Evolutionary conservation across 805 yeast species (phyloP), one percentile per base, ranked within the genome.

Genomic region (Candida chauliodis): DNA sequence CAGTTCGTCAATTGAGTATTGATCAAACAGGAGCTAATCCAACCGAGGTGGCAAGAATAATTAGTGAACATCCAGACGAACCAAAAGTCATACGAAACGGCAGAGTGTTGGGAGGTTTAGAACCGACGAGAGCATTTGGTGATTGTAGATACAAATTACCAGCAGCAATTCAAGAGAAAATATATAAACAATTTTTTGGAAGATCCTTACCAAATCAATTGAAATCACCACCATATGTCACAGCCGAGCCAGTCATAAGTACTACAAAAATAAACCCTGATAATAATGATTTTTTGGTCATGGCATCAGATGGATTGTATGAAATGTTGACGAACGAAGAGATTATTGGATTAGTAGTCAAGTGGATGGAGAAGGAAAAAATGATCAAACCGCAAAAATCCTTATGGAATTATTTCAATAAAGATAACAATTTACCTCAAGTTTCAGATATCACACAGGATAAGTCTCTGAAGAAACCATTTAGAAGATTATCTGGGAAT

Each of bases 91-190:
- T 91, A 24, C 73, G 84, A 47, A 78, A 86, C 45, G 99, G 98
- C 4, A 78, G 99, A 52, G 85, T 93, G 8, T 71, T 93, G 48
- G 99, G 99, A 0, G 79, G 93, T 8, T 73, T 93, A 45, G 98
- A 93, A 61, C 99, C 99, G 10, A 79, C 96, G 0, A 73, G 99
- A 52, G 95, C 98, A 1, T 93, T 93, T 69, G 99, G 99, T 34
- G 99, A 93, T 60, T 95, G 96, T 42, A 76, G 96, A 44, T 93
- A 88, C 57, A 93, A 93, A 56, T 75, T 95, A 71, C 78, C 89
- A 56, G 81, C 50, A 44, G 78, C 81, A 16, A 74, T 87, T 40
- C 97, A 95, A 52, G 82, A 82, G 34, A 65, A 73, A 41, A 72
- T 85, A 17, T 81, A 86, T 49, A 73, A 81, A 44, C 81, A 80